These are phyloP conservation scores for Phytophthora pistaciae DNA, from an alignment of 352 stramenopile genomes.

Conservation along the genomic window DNA sequence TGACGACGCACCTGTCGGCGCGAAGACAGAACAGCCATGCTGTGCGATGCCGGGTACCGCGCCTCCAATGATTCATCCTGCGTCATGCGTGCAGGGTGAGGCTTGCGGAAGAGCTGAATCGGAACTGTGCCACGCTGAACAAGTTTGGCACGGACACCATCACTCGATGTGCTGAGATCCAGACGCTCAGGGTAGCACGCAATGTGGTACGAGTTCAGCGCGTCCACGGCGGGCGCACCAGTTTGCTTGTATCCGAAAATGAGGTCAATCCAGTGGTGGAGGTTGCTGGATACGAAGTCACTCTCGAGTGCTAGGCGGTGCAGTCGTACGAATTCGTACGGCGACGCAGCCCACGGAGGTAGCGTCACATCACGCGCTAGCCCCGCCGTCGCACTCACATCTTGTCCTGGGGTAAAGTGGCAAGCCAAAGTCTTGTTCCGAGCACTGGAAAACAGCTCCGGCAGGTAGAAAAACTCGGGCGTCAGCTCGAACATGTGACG, in stretches of 20 bases:
- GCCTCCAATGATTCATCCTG: constrained; percentile 80
- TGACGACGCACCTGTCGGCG: constrained; percentile 83
- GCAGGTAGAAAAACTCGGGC: constrained; percentile 85
- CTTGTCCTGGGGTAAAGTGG: constrained; percentile 48
- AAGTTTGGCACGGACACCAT: constrained; percentile 63
- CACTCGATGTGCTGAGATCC: constrained; percentile 72
- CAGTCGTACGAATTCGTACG: constrained; percentile 97
- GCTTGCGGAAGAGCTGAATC: constrained; percentile 82
- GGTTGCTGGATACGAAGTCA: constrained; percentile 97
- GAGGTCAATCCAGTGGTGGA: constrained; percentile 99
- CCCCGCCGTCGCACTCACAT: constrained; percentile 39
- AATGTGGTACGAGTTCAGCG: constrained; percentile 95
- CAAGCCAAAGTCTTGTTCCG: constrained; percentile 69
- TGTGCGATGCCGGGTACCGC: constrained; percentile 78
- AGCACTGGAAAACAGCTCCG: constrained; percentile 73
- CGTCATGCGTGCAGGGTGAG: constrained; percentile 75
- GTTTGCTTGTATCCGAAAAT: constrained; percentile 99
- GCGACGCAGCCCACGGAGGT: constrained; percentile 96
- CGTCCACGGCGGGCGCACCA: constrained; percentile 86
- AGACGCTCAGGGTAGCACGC: constrained; percentile 81
- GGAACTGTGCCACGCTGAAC: constrained; percentile 81
- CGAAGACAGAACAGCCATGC: constrained; percentile 78
- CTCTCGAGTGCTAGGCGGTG: constrained; percentile 97
- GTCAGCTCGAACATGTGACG: constrained; percentile 75
- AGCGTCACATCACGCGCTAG: constrained; percentile 92